A percentile compares a stretch with the other conserved stretches of the same genome.
These are phyloP conservation scores for Starmerella sirachaensis DNA, from an alignment of 805 yeast species.

Conservation along the genomic window DNA sequence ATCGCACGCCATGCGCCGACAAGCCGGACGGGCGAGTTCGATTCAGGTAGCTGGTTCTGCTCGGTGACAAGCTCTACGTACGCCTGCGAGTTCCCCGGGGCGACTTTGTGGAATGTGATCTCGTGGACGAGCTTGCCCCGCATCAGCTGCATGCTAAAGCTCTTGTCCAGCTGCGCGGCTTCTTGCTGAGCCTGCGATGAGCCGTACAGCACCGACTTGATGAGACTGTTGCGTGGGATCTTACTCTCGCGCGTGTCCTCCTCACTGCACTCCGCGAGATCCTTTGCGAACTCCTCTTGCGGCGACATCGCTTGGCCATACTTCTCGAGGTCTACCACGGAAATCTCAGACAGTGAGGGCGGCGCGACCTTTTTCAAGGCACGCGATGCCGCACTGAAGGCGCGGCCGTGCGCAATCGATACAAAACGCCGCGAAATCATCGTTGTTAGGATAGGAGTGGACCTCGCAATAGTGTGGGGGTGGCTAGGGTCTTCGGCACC, in stretches of 20 bases:
- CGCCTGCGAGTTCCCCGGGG: slow-evolving; percentile 28
- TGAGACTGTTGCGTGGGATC: slow-evolving; percentile 11
- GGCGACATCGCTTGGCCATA: slow-evolving; percentile 22
- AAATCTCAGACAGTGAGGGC: slow-evolving; percentile 28
- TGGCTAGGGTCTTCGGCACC: slow-evolving; percentile 9
- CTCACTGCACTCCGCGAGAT: slow-evolving; percentile 4
- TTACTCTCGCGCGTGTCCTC: slow-evolving; percentile 1
- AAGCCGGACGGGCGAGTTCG: slow-evolving; percentile 30
- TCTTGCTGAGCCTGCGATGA: slow-evolving; percentile 28
- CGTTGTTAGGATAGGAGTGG: not conserved
- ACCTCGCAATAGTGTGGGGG: slow-evolving; percentile 1
- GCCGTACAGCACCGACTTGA: slow-evolving; percentile 33
- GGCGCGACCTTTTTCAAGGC: slow-evolving; percentile 1
- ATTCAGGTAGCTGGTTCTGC: slow-evolving; percentile 7
- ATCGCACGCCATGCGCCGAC: slow-evolving; percentile 36
- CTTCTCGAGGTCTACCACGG: slow-evolving; percentile 25
- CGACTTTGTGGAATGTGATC: slow-evolving; percentile 30
- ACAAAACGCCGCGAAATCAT: no score
- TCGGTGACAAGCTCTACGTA: slow-evolving; percentile 27
- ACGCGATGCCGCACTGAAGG: slow-evolving; percentile 1
- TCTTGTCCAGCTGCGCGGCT: slow-evolving; percentile 27
- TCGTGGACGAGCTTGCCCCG: slow-evolving; percentile 36
- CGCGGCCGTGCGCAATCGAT: not conserved
- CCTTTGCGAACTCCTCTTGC: slow-evolving; percentile 10
- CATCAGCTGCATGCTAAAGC: slow-evolving; percentile 28